These are phyloP conservation scores for Leishmania amazonensis DNA, from an alignment of 208 protist species.

Conservation along the genomic window DNA sequence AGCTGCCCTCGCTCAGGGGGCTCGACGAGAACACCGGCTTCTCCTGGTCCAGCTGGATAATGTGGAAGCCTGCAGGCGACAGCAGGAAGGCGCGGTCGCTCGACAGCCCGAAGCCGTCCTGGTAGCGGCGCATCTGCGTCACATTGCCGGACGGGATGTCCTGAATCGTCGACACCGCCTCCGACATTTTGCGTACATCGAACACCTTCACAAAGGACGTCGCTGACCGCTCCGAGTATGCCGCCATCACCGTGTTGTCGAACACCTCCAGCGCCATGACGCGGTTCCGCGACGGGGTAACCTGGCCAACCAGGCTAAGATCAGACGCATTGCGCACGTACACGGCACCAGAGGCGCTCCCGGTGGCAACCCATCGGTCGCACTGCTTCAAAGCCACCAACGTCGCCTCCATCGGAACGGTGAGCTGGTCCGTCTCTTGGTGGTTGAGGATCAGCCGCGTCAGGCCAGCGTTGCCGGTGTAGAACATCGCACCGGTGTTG, in stretches of 20 bases:
- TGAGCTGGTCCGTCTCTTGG: constrained; percentile 42
- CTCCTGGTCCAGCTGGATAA: constrained; percentile 77
- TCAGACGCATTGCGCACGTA: constrained; percentile 56
- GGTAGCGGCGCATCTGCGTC: constrained; percentile 73
- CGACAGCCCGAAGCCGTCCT: constrained; percentile 61
- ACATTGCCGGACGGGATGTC: constrained; percentile 75
- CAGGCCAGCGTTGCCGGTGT: constrained; percentile 83
- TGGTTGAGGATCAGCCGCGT: constrained; percentile 63
- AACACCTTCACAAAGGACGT: constrained; percentile 82
- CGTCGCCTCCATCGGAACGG: constrained; percentile 59
- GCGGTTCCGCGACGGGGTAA: constrained; percentile 55
- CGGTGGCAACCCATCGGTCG: constrained; percentile 74
- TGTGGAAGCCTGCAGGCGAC: constrained; percentile 75
- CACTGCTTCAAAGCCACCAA: constrained; percentile 67
- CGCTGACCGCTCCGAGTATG: constrained; percentile 64
- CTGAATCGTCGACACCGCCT: constrained; percentile 57
- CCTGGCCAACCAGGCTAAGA: constrained; percentile 47
- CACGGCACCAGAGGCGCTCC: constrained; percentile 60
- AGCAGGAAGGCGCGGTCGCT: constrained; percentile 72
- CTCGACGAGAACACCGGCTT: constrained; percentile 62
- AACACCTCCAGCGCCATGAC: constrained; percentile 80
- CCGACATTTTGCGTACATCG: constrained; percentile 74
- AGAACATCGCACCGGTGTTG: constrained; percentile 72
- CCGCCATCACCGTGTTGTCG: constrained; percentile 77
- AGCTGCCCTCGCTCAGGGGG: constrained; percentile 54